Percentiles rank a stretch among this genome's conserved stretches.
Evolutionary conservation across 768 basidiomycete genomes (phyloP).

Genomic region (Xerocomellus intermedius): DNA sequence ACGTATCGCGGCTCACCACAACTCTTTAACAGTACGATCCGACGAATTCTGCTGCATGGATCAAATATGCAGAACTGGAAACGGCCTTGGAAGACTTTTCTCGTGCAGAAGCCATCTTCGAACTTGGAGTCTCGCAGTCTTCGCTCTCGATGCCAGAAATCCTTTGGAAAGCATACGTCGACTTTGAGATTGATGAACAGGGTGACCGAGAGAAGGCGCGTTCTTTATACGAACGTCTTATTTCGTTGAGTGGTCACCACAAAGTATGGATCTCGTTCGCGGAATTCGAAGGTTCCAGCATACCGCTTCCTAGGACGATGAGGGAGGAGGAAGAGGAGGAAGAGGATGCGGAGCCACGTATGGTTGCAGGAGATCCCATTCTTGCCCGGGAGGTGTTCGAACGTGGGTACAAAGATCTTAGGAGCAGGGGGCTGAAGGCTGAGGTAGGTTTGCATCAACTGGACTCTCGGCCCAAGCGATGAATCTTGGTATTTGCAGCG

Average conservation of each 20-base stretch:
- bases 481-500: conserved; percentile 49
- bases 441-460: conserved; percentile 55
- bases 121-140: conserved; percentile 81
- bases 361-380: conserved; percentile 67
- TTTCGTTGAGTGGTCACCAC: conserved; percentile 85
- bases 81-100: conserved; percentile 80
- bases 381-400: conserved; percentile 80
- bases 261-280: conserved; percentile 98
- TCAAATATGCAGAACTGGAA: conserved; percentile 93
- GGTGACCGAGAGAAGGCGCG: conserved; percentile 86
- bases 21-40: conserved; percentile 64
- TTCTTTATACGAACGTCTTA: conserved; percentile 84
- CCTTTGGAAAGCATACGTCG: conserved; percentile 93
- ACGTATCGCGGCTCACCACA: background rate
- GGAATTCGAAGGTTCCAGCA: conserved; percentile 81
- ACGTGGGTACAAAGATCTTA: conserved; percentile 84
- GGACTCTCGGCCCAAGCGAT: background rate
- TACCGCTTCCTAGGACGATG: conserved; percentile 59
- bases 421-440: conserved; percentile 75
- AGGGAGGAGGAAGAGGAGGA: conserved; percentile 70
- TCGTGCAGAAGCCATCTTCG: conserved; percentile 91
- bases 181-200: conserved; percentile 88
- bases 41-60: conserved; percentile 91
- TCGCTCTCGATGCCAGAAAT: conserved; percentile 94
- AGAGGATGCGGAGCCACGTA: conserved; percentile 50